Percentiles rank a stretch among this genome's conserved stretches.
Conservation (phyloP, 495 filamentous ascomycete genomes). For the Cenococcum geophilum region DNA sequence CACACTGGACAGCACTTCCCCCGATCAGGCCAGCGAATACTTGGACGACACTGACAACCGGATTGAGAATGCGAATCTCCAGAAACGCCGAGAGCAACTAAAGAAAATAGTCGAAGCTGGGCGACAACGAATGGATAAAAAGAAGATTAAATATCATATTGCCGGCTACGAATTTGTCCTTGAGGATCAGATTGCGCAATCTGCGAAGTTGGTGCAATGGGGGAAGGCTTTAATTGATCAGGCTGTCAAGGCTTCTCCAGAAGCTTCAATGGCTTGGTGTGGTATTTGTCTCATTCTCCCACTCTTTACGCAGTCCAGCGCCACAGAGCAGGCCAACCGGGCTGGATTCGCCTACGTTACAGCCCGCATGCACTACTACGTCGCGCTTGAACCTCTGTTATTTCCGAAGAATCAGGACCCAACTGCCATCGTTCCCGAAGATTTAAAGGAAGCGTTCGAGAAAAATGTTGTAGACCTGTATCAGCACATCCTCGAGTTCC, state of each 20-base stretch:
- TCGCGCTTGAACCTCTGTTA: constrained; percentile 27
- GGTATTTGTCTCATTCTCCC: constrained; percentile 33
- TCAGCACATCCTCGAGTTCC: constrained; percentile 30
- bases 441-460: too few species aligned
- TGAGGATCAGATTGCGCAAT: constrained; percentile 20
- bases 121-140: constrained; percentile 15
- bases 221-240: constrained; percentile 23
- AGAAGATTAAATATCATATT: constrained; percentile 18
- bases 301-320: constrained; percentile 26
- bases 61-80: background rate
- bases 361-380: constrained; percentile 28
- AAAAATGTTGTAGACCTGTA: constrained; percentile 33
- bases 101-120: constrained; percentile 11
- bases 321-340: constrained; percentile 22
- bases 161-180: constrained; percentile 24
- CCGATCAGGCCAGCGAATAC: background rate
- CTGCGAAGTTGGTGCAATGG: constrained; percentile 17
- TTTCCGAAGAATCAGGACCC: constrained; percentile 7
- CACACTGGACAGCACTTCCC: background rate
- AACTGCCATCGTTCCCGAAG: background rate
- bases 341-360: constrained; percentile 33
- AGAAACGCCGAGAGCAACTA: background rate
- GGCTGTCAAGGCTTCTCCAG: constrained; percentile 26
- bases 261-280: constrained; percentile 31
- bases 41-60: background rate